Base-by-base conservation (phyloP, 2,329 filamentous ascomycete genomes). In the Aureobasidium sp. region DNA sequence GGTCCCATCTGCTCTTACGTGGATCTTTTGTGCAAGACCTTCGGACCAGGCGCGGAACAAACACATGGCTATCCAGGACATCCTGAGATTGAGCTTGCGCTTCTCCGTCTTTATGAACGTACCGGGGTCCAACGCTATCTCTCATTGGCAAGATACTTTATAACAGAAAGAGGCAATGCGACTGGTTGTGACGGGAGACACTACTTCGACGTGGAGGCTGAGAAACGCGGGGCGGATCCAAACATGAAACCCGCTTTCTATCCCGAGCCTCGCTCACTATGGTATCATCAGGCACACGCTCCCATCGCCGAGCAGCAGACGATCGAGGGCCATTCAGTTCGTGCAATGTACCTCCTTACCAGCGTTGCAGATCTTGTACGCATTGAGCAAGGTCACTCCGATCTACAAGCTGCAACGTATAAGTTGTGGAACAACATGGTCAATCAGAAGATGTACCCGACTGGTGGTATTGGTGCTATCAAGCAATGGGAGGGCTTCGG, bases 401-500 rank as follows among this genome's bases (percentile, higher is more conserved):
- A 72, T 31, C 25, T 57, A n/a, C 25, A 31, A 20, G 67, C 69
- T 0, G 74, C 82, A 1, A 66, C 85, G 0, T 68, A 74, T 27
- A 72, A 78, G 8, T 71, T 86, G 4, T 87, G 84, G 84, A 69
- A 77, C 36, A 84, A 85, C 65, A 86, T 86, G 82, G 78, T 84
- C 0, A 75, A 82, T 44, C 78, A 78, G 62, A 87, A 86, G 68
- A 84, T 86, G 80, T 87, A 84, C 62, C 68, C 85, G 17, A 87
- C 84, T 0, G 84, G 84, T 1, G 84, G 83, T 0, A 80, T 87
- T 55, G 84, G 84, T 0, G 79, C 76, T 0, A 77, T 83, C 44
- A 76, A 79, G 65, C 80, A 85, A 68, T 84, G 80, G 80, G 80
- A 86, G 70, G 82, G 84, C 3, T 86, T 87, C 67, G 83, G 82